These are phyloP conservation scores for Lepraria neglecta DNA, from an alignment of 495 filamentous ascomycete genomes.

Conservation along the genomic window DNA sequence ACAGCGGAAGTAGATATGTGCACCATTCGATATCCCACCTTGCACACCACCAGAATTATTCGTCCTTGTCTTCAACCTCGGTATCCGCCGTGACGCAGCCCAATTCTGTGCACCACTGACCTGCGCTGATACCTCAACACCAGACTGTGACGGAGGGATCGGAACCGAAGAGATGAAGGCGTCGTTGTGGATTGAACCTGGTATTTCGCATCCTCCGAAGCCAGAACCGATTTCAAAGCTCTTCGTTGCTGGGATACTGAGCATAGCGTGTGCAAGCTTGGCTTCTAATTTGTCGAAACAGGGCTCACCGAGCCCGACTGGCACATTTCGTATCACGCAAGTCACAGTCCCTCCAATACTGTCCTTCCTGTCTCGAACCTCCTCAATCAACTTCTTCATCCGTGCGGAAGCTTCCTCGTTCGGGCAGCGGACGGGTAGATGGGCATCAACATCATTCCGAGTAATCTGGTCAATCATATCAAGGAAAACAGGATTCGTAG, in stretches of 20 bases:
- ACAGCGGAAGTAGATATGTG: constrained; percentile 88
- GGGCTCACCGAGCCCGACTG: constrained; percentile 85
- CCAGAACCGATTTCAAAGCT: constrained; percentile 95
- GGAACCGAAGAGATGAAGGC: constrained; percentile 62
- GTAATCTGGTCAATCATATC: constrained; percentile 65
- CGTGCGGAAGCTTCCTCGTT: constrained; percentile 52
- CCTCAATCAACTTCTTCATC: constrained; percentile 77
- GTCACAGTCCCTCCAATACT: constrained; percentile 95
- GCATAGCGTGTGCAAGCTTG: constrained; percentile 89
- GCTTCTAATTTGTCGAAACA: constrained; percentile 97
- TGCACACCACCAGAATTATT: constrained; percentile 97
- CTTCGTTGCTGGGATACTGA: constrained; percentile 94
- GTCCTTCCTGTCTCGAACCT: constrained; percentile 62
- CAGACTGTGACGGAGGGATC: constrained; percentile 24
- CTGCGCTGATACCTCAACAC: constrained; percentile 29
- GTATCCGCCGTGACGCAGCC: constrained; percentile 40
- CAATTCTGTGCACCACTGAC: constrained; percentile 31
- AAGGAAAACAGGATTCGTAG: constrained; percentile 81
- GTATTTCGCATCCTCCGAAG: constrained; percentile 69
- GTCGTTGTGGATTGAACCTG: constrained; percentile 91
- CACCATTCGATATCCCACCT: constrained; percentile 93
- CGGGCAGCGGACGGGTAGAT: constrained; percentile 82
- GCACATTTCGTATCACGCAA: constrained; percentile 83
- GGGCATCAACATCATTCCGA: constrained; percentile 73
- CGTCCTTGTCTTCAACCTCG: constrained; percentile 74